Percentiles rank a stretch among this genome's conserved stretches.
These are phyloP conservation scores for Inga leiocalycina DNA, from an alignment of 306 rosid genomes.

Conservation along the genomic window DNA sequence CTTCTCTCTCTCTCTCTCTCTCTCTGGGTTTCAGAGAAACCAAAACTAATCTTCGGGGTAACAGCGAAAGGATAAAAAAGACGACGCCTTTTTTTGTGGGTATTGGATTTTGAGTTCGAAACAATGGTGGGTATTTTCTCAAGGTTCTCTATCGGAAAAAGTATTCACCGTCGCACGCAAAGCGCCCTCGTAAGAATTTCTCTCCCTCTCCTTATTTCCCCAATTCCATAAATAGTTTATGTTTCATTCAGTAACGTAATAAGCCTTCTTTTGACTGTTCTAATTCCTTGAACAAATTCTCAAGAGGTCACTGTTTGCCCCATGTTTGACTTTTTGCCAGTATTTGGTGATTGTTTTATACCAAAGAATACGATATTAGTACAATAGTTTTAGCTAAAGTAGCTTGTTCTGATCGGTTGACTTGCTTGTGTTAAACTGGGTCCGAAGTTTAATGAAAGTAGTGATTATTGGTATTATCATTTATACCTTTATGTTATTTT, in stretches of 20 bases:
- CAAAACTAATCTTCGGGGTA: not conserved
- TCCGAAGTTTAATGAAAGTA: not conserved
- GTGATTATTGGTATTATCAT: not conserved
- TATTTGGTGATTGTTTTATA: not conserved
- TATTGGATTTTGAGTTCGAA: slow-evolving; percentile 34
- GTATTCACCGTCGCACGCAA: slow-evolving; percentile 80
- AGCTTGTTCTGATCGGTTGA: not conserved
- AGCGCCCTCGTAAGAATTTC: slow-evolving; percentile 75
- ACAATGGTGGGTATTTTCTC: slow-evolving; percentile 97
- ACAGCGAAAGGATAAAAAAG: slow-evolving; percentile 29
- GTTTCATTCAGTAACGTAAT: not conserved
- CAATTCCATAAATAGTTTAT: not conserved
- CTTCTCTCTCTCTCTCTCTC: not conserved
- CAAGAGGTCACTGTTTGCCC: not conserved
- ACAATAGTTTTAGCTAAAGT: not conserved
- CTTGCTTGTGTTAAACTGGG: not conserved
- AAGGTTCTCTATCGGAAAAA: slow-evolving; percentile 73
- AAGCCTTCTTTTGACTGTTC: not conserved
- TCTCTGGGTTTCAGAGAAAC: not conserved
- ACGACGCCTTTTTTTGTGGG: slow-evolving; percentile 31
- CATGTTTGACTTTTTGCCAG: not conserved
- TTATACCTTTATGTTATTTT: not conserved
- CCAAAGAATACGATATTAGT: not conserved
- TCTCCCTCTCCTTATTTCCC: not conserved
- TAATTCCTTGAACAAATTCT: not conserved